Evolutionary conservation across 139 green algal species (phyloP).

Genomic region (Tetradesmus obliquus): DNA sequence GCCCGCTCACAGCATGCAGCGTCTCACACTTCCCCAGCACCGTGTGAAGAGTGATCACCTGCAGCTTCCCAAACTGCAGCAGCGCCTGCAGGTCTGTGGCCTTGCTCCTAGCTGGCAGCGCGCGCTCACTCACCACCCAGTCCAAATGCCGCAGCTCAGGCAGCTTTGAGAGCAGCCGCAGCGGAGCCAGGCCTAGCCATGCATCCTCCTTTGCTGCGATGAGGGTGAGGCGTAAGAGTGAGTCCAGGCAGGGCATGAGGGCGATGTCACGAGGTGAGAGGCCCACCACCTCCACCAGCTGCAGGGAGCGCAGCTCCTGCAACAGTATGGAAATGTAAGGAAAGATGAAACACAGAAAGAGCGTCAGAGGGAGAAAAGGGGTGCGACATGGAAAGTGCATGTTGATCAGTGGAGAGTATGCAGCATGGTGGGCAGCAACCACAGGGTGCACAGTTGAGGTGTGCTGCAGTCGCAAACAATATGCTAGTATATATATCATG

Average conservation of each 20-base stretch:
- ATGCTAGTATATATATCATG: too few species aligned
- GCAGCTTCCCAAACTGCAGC: not conserved
- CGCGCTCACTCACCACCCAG: slow-evolving; percentile 37
- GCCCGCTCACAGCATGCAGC: slow-evolving; percentile 34
- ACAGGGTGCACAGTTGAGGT: too few species aligned
- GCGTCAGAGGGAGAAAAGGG: not conserved
- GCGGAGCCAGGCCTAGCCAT: slow-evolving; percentile 39
- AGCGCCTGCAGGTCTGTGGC: slow-evolving; percentile 31
- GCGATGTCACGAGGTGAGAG: slow-evolving; percentile 23
- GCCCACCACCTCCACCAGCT: slow-evolving; percentile 34
- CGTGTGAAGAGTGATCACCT: slow-evolving; percentile 32
- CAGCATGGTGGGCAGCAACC: too few species aligned
- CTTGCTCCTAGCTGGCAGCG: not conserved
- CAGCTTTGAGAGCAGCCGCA: slow-evolving; percentile 28
- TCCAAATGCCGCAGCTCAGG: slow-evolving; percentile 42
- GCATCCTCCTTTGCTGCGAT: slow-evolving; percentile 33
- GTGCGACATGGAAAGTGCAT: not conserved
- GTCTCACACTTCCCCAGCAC: slow-evolving; percentile 17
- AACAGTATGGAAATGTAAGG: not conserved
- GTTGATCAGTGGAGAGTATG: too few species aligned
- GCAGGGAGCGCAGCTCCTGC: slow-evolving; percentile 37
- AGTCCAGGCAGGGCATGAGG: slow-evolving; percentile 19
- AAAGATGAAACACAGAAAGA: not conserved
- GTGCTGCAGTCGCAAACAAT: too few species aligned
- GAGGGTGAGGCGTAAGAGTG: slow-evolving; percentile 30